Conservation (phyloP, 2,329 filamentous ascomycete species). For the Paracoccidioides brasiliensis region DNA sequence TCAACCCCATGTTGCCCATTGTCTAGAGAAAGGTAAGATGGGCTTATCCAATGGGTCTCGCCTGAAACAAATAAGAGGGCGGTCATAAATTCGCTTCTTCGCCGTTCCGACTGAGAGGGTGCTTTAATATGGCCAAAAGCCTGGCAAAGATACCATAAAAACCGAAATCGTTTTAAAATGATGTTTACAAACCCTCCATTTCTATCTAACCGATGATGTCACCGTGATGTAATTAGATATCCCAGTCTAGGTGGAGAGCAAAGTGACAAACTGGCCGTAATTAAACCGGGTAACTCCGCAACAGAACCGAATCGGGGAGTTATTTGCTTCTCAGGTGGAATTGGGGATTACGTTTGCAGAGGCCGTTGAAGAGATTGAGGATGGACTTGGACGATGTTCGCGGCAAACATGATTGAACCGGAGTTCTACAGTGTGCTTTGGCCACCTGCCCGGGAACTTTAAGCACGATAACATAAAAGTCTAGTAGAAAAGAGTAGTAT, state of each 20-base stretch:
- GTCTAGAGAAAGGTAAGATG: neutral
- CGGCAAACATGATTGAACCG: no score
- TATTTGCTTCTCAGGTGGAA: no score
- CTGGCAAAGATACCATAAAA: neutral
- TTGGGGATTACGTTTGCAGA: no score
- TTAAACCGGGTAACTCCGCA: no score
- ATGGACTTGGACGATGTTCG: no score
- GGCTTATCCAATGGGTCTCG: slow-evolving; percentile 7
- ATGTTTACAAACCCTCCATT: neutral
- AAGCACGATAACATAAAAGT: no score
- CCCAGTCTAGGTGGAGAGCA: neutral
- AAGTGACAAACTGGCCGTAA: no score
- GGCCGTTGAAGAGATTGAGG: no score
- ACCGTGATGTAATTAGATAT: neutral
- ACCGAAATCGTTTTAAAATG: neutral
- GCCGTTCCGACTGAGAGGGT: neutral
- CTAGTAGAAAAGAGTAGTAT: no score
- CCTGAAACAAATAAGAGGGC: neutral
- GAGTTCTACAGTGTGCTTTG: no score
- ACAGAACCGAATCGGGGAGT: no score
- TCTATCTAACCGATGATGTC: neutral
- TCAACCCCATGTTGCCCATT: neutral
- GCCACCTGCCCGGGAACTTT: no score
- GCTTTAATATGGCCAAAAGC: neutral
- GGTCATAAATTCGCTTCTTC: neutral